Evolutionary conservation across 345 rosid species (phyloP), one percentile per base, ranked within the genome.

Genomic region (Acer saccharum): DNA sequence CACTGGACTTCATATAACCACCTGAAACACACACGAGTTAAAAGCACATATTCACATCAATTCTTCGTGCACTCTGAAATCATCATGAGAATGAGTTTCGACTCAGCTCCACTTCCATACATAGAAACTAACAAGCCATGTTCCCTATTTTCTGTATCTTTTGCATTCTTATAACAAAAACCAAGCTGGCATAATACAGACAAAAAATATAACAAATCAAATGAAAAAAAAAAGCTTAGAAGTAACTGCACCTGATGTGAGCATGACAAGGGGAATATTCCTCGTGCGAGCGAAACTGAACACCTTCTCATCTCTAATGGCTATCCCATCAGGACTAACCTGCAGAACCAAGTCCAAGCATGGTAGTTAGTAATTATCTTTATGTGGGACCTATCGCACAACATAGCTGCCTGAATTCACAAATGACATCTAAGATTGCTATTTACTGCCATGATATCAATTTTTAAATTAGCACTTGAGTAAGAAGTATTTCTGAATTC

Each of bases 1-100:
- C 99, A 52, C 97, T 95, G 35, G 93, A 86, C 86, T 95, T 93
- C 98, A 92, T 92, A 76, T 95, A 95, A 84, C 98, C 99, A 57
- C 98, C 99, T 93, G 87, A 82, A 86, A 73, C 76, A 83, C n/a
- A 71, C 65, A 73, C 62, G 64, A 32, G 9, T 6, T 7, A 65
- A 27, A 48, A 18, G 16, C 11, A 12, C 6, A 7, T 2, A n/a
- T 54, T 14, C 9, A 25, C 17, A 20, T 2, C n/a, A 61, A 13
- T 12, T 58, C 39, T 12, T 27, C 66, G 21, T 50, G 43, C 62
- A 65, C 35, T 18, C 39, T 23, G 21, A 50, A 71, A 48, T 48
- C 55, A 50, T 50, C 62, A 20, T 6, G 64, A 60, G 4, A 18
- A 60, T 20, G 8, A 3, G 64, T 60, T 60, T 60, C 11, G 64